A percentile compares a stretch with the other conserved stretches of the same genome.
phyloP scores from a whole-genome alignment of 768 basidiomycete species.

The Royoungia palumana region DNA sequence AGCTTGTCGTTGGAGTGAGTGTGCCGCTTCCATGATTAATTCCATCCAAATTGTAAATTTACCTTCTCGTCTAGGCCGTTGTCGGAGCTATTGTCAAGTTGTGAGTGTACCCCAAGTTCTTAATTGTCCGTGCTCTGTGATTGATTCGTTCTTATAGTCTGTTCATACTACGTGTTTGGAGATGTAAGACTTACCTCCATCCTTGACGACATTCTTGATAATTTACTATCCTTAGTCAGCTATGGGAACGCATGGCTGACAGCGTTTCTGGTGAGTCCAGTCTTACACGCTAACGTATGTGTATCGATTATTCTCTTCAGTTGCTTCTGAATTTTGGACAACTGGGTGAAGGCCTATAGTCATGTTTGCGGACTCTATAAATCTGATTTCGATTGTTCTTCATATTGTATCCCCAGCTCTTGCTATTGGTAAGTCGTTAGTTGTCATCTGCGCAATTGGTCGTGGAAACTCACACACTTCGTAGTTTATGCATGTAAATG shows the following conservation, averaged over 20 bases:
- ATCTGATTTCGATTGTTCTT: neutral
- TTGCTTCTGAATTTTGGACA: slow-evolving; percentile 46
- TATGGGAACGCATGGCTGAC: slow-evolving; percentile 48
- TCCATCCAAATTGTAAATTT: neutral
- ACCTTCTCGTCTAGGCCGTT: slow-evolving; percentile 37
- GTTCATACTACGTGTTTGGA: slow-evolving; percentile 60
- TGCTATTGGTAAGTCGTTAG: slow-evolving; percentile 35
- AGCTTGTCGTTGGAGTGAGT: slow-evolving; percentile 40
- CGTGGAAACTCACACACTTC: slow-evolving; percentile 3
- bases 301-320: slow-evolving; percentile 25
- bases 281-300: neutral
- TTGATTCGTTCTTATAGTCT: slow-evolving; percentile 33
- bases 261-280: slow-evolving; percentile 40
- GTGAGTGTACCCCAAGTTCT: slow-evolving; percentile 35
- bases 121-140: neutral
- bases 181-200: slow-evolving; percentile 42
- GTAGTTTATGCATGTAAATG: slow-evolving; percentile 44
- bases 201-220: neutral
- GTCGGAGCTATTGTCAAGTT: slow-evolving; percentile 54
- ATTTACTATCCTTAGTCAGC: slow-evolving; percentile 43
- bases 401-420: slow-evolving; percentile 26
- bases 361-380: neutral
- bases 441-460: neutral
- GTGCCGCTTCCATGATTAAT: no score
- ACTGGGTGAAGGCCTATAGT: slow-evolving; percentile 37